Percentiles rank a stretch among this genome's conserved stretches.
These are phyloP conservation scores for Malbranchea zuffiana DNA, from an alignment of 2,329 filamentous ascomycete genomes.

Conservation along the genomic window DNA sequence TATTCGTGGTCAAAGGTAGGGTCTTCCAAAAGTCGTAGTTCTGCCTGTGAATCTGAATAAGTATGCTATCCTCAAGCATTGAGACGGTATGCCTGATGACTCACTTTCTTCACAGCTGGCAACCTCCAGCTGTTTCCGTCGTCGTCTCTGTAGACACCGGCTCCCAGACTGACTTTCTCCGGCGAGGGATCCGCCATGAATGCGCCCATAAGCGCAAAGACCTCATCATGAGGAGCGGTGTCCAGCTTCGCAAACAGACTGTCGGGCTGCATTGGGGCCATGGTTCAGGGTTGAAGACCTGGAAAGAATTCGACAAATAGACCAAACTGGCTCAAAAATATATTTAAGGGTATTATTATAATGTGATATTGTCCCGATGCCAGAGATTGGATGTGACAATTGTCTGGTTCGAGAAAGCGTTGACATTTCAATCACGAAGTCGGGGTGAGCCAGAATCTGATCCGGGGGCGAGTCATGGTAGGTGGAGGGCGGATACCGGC, in stretches of 20 bases:
- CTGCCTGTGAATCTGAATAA: slow-evolving; percentile 48
- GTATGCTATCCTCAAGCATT: not conserved
- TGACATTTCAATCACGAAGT: no score
- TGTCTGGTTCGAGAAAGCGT: no score
- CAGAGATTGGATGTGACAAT: no score
- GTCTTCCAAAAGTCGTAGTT: slow-evolving; percentile 71
- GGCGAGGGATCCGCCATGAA: slow-evolving; percentile 19
- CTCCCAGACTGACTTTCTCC: slow-evolving; percentile 31
- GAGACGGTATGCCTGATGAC: not conserved
- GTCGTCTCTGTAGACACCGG: slow-evolving; percentile 34
- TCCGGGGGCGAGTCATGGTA: no score
- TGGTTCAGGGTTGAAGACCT: no score
- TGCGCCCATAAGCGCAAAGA: slow-evolving; percentile 20
- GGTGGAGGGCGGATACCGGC: no score
- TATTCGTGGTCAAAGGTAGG: slow-evolving; percentile 94
- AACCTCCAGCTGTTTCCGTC: slow-evolving; percentile 30
- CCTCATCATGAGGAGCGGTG: slow-evolving; percentile 13
- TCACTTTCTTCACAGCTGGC: slow-evolving; percentile 26
- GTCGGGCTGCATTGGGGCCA: slow-evolving; percentile 15
- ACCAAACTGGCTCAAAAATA: no score
- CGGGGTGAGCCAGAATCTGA: no score
- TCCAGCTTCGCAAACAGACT: slow-evolving; percentile 15
- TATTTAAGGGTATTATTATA: no score
- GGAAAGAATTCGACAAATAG: no score
- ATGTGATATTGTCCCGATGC: no score